Evolutionary conservation across 202 grass and related monocot genomes (phyloP), one percentile per base, ranked within the genome.

Genomic region (Hordeum pubiflorum): DNA sequence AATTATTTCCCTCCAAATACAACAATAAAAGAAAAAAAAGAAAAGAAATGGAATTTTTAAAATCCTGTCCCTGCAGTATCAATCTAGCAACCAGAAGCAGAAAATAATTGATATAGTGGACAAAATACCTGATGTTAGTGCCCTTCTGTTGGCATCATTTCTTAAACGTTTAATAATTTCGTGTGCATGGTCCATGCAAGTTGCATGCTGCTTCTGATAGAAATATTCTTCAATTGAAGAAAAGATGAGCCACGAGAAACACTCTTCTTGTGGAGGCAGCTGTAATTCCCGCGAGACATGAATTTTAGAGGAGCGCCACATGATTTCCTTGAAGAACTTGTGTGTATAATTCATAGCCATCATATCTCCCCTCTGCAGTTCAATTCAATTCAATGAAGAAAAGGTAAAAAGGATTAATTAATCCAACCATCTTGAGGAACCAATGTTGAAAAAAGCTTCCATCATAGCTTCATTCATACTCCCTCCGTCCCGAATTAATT

Each of bases 151-250:
- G n/a, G 64, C 61, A 66, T 87, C 80, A 60, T 82, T 78, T 88
- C 91, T 97, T 61, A 97, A 74, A 55, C 86, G 92, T 91, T 81
- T 94, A 67, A 94, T 97, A 86, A 94, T 92, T 80, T 94, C 88
- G 84, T 97, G 94, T 69, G 94, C 94, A 79, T 88, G 90, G 84
- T 83, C 89, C 80, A 97, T 85, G 57, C 92, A 94, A 72, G 94
- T 92, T 37, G 89, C 88, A 83, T 97, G 92, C 80, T 97, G 94
- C 79, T 91, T 94, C 82, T 93, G 86, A 84, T 97, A 97, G 81
- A 97, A 97, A 89, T 94, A 93, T 79, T 97, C 94, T 88, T 97
- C 94, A 73, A 97, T 92, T 72, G 92, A 76, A 39, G 94, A 97
- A 79, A 97, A 94, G 36, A 79, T 84, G 59, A 97, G 90, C 91